A percentile compares a stretch with the other conserved stretches of the same genome.
phyloP scores from a whole-genome alignment of 495 filamentous ascomycete species.

The Aspergillus nidulans region DNA sequence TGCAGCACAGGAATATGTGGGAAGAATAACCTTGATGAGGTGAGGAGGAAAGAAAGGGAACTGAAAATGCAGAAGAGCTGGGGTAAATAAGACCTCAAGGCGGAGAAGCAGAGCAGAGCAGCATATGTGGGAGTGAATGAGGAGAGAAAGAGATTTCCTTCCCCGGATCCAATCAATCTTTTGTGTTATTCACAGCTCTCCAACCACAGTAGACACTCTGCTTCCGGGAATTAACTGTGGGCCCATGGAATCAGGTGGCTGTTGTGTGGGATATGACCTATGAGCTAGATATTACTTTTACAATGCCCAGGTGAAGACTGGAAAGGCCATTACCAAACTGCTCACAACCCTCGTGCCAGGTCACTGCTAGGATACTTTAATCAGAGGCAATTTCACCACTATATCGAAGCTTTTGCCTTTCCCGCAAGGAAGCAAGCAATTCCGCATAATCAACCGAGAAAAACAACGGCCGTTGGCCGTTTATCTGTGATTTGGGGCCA shows the following conservation, averaged over 20 bases:
- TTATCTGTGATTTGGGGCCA: background rate
- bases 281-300: background rate
- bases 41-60: background rate
- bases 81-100: background rate
- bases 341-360: background rate
- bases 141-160: constrained; percentile 1
- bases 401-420: background rate
- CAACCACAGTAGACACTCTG: background rate
- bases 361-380: background rate
- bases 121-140: background rate
- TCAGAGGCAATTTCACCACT: background rate
- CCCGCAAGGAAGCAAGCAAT: background rate
- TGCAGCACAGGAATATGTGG: too few relatives aligned
- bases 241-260: background rate
- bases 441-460: background rate
- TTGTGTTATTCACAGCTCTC: constrained; percentile 2
- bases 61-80: background rate
- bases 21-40: background rate
- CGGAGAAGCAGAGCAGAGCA: background rate
- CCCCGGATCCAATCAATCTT: background rate
- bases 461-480: background rate
- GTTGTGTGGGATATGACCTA: background rate
- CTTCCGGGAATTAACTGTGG: constrained; percentile 2
- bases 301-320: background rate
- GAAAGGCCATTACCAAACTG: background rate